phyloP scores from a whole-genome alignment of 2,329 filamentous ascomycete genomes.

The Ophidiomyces ophidiicola region DNA sequence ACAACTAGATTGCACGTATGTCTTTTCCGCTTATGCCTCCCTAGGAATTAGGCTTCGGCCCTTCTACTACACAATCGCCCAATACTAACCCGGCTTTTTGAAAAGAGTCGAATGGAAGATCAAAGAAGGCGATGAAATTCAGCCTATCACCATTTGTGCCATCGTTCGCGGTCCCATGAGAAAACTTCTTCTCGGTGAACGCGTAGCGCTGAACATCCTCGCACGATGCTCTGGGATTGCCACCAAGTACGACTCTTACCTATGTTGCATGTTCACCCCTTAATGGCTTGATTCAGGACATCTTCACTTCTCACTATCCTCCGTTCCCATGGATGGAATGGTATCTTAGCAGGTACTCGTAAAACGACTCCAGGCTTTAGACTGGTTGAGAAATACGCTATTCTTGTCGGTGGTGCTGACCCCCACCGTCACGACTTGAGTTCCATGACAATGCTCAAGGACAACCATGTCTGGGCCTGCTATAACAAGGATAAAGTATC shows the following conservation, averaged over 20 bases:
- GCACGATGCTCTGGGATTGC: constrained; percentile 87
- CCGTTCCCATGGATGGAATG: constrained; percentile 57
- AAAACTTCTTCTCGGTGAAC: constrained; percentile 76
- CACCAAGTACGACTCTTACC: constrained; percentile 40
- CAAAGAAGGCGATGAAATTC: constrained; percentile 58
- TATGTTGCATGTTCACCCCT: neutral
- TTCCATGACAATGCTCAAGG: constrained; percentile 97
- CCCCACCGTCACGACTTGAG: constrained; percentile 81
- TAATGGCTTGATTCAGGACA: constrained; percentile 21
- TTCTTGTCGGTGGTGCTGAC: constrained; percentile 87
- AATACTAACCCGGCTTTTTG: constrained; percentile 6
- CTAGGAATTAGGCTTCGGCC: neutral
- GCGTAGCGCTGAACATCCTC: constrained; percentile 82
- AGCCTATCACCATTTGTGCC: constrained; percentile 55
- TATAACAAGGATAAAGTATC: constrained; percentile 34
- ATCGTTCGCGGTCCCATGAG: constrained; percentile 76
- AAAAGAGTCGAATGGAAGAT: constrained; percentile 70
- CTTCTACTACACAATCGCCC: neutral
- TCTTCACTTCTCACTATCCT: constrained; percentile 40
- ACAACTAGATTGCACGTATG: constrained; percentile 70
- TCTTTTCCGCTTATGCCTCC: constrained; percentile 16
- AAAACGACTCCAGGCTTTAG: constrained; percentile 96
- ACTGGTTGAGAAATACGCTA: constrained; percentile 94
- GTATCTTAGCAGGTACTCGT: constrained; percentile 80
- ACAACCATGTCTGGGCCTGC: constrained; percentile 93